Percentiles rank a stretch among this genome's conserved stretches.
Evolutionary conservation across 1,284 basidiomycete genomes (phyloP).

Genomic region (Anthracocystis setariae): DNA sequence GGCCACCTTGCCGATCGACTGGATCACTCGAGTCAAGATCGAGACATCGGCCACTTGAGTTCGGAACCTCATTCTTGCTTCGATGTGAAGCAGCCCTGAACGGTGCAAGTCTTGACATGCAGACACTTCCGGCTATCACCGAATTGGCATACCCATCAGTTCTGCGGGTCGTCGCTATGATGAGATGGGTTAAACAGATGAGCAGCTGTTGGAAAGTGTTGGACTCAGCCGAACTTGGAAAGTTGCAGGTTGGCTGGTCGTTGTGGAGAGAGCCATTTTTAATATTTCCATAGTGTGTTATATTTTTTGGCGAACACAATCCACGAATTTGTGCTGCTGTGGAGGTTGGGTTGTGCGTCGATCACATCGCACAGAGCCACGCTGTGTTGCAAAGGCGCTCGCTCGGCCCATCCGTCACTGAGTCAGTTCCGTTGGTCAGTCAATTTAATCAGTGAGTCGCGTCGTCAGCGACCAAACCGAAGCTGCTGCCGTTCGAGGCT

Average conservation of each 20-base stretch:
- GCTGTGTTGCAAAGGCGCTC: conserved; percentile 4
- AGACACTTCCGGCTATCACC: neutral
- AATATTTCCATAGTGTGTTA: conserved; percentile 9
- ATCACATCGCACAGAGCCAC: conserved; percentile 34
- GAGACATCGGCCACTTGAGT: conserved; percentile 58
- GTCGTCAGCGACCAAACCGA: conserved; percentile 28
- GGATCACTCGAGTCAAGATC: conserved; percentile 58
- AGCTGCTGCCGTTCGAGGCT: too few relatives aligned
- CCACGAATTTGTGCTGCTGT: neutral
- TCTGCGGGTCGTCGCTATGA: too few relatives aligned
- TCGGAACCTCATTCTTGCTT: conserved; percentile 61
- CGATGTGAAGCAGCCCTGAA: neutral
- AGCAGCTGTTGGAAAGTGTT: neutral
- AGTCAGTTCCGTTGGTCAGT: too few relatives aligned
- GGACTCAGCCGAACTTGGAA: conserved; percentile 1
- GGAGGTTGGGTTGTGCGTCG: conserved; percentile 31
- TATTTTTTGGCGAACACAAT: neutral
- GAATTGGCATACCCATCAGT: too few relatives aligned
- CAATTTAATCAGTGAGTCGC: conserved; percentile 30
- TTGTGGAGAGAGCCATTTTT: too few relatives aligned
- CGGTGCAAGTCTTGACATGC: neutral
- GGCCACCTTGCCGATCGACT: conserved; percentile 62
- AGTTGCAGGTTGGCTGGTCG: too few relatives aligned
- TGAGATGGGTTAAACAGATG: too few relatives aligned
- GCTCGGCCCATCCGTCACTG: conserved; percentile 16